These are phyloP conservation scores for Plantago ovata DNA, from an alignment of 257 asterid genomes.

Conservation along the genomic window DNA sequence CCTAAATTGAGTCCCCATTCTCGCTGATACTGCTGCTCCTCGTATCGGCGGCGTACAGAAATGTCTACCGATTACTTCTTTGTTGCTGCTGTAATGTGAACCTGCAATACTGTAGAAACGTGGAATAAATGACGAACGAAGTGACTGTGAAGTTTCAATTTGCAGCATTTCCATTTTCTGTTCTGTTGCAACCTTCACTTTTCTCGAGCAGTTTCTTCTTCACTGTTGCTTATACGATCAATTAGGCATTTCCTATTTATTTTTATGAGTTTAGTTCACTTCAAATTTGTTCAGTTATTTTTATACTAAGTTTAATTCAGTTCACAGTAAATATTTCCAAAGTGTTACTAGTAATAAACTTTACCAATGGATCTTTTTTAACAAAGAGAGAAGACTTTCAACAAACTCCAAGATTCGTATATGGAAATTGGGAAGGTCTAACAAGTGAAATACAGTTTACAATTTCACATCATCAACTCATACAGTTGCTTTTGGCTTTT, in stretches of 20 bases:
- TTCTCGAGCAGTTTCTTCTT: too few relatives aligned
- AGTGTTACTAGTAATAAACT: too few relatives aligned
- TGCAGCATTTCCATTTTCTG: constrained; percentile 1
- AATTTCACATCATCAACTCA: neutral
- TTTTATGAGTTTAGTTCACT: too few relatives aligned
- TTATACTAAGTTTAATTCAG: too few relatives aligned
- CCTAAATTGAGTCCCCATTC: constrained; percentile 41
- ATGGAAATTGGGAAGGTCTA: neutral
- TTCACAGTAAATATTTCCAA: too few relatives aligned
- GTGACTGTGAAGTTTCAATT: neutral
- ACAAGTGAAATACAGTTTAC: neutral
- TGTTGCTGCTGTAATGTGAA: neutral
- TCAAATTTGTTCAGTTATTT: too few relatives aligned
- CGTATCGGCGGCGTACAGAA: too few relatives aligned
- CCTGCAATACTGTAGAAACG: neutral
- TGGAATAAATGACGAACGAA: neutral
- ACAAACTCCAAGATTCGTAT: too few relatives aligned
- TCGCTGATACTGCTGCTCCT: too few relatives aligned
- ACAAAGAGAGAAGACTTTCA: neutral
- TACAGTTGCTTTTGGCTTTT: neutral
- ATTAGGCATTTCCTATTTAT: too few relatives aligned
- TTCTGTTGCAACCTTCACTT: neutral
- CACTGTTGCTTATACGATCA: too few relatives aligned
- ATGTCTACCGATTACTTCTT: neutral
- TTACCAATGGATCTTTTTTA: constrained; percentile 3